Conservation (phyloP, 305 asterid species). For the Solanum hybrid region DNA sequence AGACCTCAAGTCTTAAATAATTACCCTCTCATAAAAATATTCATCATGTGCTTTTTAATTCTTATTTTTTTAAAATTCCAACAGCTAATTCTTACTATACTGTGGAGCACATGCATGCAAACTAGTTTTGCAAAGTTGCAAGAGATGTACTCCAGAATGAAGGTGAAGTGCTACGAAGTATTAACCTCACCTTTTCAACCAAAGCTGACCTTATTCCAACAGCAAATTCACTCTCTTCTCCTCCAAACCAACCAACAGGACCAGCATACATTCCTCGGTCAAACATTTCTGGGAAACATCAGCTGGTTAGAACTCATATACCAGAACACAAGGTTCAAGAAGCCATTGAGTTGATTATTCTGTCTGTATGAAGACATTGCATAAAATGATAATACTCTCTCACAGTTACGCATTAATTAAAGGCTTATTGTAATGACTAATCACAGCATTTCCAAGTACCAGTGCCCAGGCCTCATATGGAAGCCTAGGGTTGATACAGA, state of each 20-base stretch:
- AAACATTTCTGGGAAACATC: constrained; percentile 55
- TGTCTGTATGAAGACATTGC: not conserved
- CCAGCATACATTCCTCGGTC: constrained; percentile 99
- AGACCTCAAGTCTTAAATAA: not conserved
- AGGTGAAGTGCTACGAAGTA: not conserved
- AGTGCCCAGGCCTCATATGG: not conserved
- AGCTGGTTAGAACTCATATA: not conserved
- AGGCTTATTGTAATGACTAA: not conserved
- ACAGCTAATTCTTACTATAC: not conserved
- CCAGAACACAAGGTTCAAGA: not conserved
- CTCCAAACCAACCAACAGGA: constrained; percentile 98
- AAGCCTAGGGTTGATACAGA: not conserved
- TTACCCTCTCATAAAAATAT: not conserved
- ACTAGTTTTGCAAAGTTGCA: not conserved
- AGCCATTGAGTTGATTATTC: not conserved
- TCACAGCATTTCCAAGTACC: not conserved
- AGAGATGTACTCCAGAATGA: not conserved
- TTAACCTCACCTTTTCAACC: constrained; percentile 64
- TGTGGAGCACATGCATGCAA: not conserved
- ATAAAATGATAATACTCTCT: not conserved
- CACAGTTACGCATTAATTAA: not conserved
- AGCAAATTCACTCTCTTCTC: constrained; percentile 89
- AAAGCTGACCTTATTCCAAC: constrained; percentile 97
- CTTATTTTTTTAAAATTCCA: not conserved
- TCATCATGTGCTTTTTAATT: not conserved